Evolutionary conservation across 768 basidiomycete species (phyloP).

Genomic region (Mycena polygramma): DNA sequence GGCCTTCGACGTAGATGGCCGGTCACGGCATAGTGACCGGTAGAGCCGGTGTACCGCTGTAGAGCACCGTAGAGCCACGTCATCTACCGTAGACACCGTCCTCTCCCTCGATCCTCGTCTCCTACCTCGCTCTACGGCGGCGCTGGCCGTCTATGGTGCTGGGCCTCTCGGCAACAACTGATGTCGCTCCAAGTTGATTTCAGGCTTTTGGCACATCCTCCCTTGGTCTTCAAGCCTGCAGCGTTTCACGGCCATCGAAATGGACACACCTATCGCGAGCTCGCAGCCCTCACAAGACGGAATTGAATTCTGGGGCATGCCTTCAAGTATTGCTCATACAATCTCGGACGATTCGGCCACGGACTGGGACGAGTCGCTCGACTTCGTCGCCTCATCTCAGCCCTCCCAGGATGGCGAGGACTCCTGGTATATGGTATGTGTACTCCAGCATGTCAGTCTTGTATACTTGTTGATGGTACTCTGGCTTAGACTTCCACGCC

Average conservation of each 20-base stretch:
- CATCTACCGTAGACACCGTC: neutral
- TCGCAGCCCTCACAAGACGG: no score
- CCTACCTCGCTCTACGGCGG: no score
- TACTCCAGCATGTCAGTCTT: neutral
- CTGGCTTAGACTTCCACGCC: no score
- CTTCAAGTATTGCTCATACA: no score
- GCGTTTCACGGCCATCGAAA: no score
- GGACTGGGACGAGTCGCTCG: neutral
- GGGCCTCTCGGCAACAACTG: no score
- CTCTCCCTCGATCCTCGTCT: neutral
- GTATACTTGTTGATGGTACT: neutral
- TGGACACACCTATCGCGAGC: no score
- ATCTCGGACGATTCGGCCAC: neutral
- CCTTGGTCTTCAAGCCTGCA: no score
- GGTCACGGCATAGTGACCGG: neutral
- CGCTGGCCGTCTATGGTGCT: no score
- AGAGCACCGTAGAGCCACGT: neutral
- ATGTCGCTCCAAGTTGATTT: no score
- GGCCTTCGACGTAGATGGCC: neutral
- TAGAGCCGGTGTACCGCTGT: neutral
- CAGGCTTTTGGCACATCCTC: no score
- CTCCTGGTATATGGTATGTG: neutral
- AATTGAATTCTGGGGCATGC: no score
- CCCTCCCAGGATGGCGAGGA: neutral
- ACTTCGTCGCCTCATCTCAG: neutral